Evolutionary conservation across 2,329 filamentous ascomycete genomes (phyloP).

Genomic region (Coniochaeta sp.): DNA sequence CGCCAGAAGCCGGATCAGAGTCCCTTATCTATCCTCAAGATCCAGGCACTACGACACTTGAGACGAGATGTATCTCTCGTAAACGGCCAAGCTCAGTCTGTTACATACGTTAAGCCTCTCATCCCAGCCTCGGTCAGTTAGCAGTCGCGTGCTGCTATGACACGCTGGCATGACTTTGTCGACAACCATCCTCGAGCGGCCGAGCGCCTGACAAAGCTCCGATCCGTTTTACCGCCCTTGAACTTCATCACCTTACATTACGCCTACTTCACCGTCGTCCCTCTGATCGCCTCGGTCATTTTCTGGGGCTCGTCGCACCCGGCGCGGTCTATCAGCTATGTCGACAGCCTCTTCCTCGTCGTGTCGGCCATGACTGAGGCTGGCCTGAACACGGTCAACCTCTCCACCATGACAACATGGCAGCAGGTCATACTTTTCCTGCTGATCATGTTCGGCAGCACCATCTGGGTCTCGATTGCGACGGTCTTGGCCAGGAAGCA

Average conservation of each 20-base stretch:
- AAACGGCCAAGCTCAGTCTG: no score
- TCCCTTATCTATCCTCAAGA: no score
- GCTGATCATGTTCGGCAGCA: constrained; percentile 56
- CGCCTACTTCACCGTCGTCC: constrained; percentile 53
- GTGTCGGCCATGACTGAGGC: constrained; percentile 61
- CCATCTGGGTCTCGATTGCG: constrained; percentile 57
- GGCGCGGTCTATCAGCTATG: constrained; percentile 45
- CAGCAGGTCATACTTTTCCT: constrained; percentile 60
- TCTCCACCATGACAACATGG: constrained; percentile 56
- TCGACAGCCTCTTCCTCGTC: constrained; percentile 57
- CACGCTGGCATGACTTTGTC: constrained; percentile 8
- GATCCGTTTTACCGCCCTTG: constrained; percentile 28
- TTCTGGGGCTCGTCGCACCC: constrained; percentile 52
- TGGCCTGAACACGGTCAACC: constrained; percentile 56
- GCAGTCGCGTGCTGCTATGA: constrained; percentile 7
- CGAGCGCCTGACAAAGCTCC: constrained; percentile 1
- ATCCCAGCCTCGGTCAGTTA: no score
- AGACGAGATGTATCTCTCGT: no score
- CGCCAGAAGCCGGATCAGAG: no score
- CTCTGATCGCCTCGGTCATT: constrained; percentile 48
- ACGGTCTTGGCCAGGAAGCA: constrained; percentile 54
- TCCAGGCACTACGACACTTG: no score
- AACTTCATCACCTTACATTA: constrained; percentile 62
- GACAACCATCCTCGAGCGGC: constrained; percentile 7
- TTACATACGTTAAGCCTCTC: no score